These are phyloP conservation scores for Plantago elongata DNA, from an alignment of 257 asterid species.

Conservation along the genomic window DNA sequence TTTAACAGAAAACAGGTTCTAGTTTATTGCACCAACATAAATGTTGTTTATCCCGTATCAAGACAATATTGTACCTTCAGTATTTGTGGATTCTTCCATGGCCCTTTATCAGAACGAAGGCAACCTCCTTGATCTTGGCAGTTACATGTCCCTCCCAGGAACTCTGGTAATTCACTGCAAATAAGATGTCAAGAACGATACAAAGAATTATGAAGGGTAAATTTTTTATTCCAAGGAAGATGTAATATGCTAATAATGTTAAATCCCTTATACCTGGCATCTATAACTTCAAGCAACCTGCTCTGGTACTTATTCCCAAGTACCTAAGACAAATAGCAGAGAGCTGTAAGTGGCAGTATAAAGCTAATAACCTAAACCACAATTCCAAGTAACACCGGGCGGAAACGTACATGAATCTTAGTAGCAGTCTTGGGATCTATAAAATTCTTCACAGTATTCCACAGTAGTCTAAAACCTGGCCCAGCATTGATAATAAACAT, in stretches of 20 bases:
- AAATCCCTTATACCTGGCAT: slow-evolving; percentile 51
- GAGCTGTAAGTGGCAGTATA: slow-evolving; percentile 17
- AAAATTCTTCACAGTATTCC: slow-evolving; percentile 64
- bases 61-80: slow-evolving; percentile 44
- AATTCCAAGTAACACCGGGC: slow-evolving; percentile 11
- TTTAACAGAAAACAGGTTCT: slow-evolving; percentile 1
- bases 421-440: slow-evolving; percentile 71
- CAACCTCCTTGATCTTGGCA: slow-evolving; percentile 82
- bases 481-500: slow-evolving; percentile 88
- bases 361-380: slow-evolving; percentile 8
- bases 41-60: not conserved
- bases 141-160: slow-evolving; percentile 68
- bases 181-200: slow-evolving; percentile 6
- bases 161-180: slow-evolving; percentile 71
- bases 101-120: slow-evolving; percentile 80
- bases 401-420: slow-evolving; percentile 60
- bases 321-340: slow-evolving; percentile 42
- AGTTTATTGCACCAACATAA: slow-evolving; percentile 6
- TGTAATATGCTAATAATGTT: not conserved
- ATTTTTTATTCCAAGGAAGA: slow-evolving; percentile 13
- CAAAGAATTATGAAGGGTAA: slow-evolving; percentile 6
- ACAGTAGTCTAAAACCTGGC: slow-evolving; percentile 66
- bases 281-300: slow-evolving; percentile 72
- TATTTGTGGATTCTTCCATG: slow-evolving; percentile 74
- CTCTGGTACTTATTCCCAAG: slow-evolving; percentile 70